Base-by-base conservation (phyloP, 139 green algal species). In the Eudorina sp. region DNA sequence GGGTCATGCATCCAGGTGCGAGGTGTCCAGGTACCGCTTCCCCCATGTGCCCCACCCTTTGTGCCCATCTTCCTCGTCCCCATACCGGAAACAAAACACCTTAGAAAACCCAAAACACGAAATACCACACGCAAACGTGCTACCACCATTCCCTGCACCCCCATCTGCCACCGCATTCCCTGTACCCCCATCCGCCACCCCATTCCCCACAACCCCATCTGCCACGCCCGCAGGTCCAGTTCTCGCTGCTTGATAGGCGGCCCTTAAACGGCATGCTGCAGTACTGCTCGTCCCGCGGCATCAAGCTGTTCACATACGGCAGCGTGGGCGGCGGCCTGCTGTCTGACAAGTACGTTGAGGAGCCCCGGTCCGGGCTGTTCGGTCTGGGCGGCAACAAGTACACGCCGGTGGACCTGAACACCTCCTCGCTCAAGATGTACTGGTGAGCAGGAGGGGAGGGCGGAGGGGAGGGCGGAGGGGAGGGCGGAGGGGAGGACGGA, bases 161-260 rank as follows among this genome's bases (percentile, higher is more conserved):
- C n/a, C n/a, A n/a, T n/a, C n/a, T n/a, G n/a, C n/a, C n/a, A n/a
- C n/a, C n/a, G n/a, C n/a, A n/a, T n/a, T n/a, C n/a, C 3, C 62
- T 38, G 62, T 31, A 38, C 48, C 48, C 48, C 48, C 48, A 21
- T 13, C 13, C 48, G 14, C 55, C 55, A 31, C 23, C 13, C 8
- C 14, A 68, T 68, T 13, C 5, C 19, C 19, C 55, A 68, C n/a
- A n/a, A n/a, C 55, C 23, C 23, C 19, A 68, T 18, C 19, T 18
- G 58, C 51, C 27, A 34, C 29, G 6, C 14, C 5, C 75, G 6
- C 93, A 96, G 91, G 93, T 97, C n/a, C 95, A 97, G 82, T 97
- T 95, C 82, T 94, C 88, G 8, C 94, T 97, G 74, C 84, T 97
- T 27, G 95, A 97, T 85, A 83, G 94, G 31, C 91, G 95, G 2